These are phyloP conservation scores for Lyophyllum decastes DNA, from an alignment of 768 basidiomycete species.

Conservation along the genomic window DNA sequence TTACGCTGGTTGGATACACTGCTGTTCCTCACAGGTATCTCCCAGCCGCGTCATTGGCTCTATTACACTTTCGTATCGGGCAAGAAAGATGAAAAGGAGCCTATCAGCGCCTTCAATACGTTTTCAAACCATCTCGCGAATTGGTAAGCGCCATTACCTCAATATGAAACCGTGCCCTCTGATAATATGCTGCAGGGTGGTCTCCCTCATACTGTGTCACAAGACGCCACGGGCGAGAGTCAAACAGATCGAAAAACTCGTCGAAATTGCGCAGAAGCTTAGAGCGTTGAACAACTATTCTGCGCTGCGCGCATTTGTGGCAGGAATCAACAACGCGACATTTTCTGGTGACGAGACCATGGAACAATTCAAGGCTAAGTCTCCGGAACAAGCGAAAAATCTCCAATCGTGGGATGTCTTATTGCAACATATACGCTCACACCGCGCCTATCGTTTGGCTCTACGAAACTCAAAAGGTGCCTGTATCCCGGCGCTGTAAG, in stretches of 20 bases:
- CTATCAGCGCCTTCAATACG: constrained; percentile 72
- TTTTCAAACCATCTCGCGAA: constrained; percentile 83
- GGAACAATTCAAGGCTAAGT: constrained; percentile 67
- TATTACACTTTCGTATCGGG: constrained; percentile 73
- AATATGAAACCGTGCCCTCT: background rate
- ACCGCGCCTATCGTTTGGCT: constrained; percentile 90
- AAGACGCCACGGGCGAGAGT: constrained; percentile 76
- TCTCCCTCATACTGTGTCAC: constrained; percentile 87
- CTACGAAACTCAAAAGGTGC: constrained; percentile 82
- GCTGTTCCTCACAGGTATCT: constrained; percentile 10
- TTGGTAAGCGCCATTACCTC: constrained; percentile 52
- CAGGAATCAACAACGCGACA: constrained; percentile 85
- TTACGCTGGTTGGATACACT: constrained; percentile 2
- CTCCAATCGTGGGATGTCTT: constrained; percentile 84
- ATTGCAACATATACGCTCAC: constrained; percentile 77
- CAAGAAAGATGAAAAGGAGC: constrained; percentile 65
- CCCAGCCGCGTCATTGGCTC: constrained; percentile 86
- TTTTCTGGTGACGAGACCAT: constrained; percentile 78
- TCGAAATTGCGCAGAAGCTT: constrained; percentile 79
- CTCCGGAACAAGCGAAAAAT: constrained; percentile 72
- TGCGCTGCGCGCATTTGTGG: constrained; percentile 89
- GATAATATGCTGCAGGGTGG: constrained; percentile 61
- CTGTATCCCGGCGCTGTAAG: constrained; percentile 84
- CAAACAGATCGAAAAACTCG: constrained; percentile 85
- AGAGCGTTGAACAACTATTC: constrained; percentile 91